These are phyloP conservation scores for Hermanozyma aechmeae DNA, from an alignment of 805 yeast genomes.

Conservation along the genomic window DNA sequence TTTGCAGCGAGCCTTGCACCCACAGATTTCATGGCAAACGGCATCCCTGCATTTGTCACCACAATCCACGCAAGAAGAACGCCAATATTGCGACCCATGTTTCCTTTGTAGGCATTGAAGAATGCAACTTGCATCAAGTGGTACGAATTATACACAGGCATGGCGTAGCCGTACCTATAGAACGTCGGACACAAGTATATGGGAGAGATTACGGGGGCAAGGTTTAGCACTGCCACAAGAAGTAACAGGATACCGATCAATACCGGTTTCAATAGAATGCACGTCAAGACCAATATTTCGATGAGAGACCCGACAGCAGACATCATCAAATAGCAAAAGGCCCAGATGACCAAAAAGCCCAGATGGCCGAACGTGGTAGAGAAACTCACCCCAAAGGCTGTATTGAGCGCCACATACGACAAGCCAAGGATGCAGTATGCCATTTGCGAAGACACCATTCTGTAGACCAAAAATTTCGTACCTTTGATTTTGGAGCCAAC, in stretches of 20 bases:
- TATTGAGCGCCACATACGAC: conserved; percentile 18
- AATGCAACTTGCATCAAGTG: conserved; percentile 21
- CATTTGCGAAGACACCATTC: conserved; percentile 18
- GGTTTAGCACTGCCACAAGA: conserved; percentile 17
- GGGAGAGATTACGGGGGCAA: conserved; percentile 23
- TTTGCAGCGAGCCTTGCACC: conserved; percentile 10
- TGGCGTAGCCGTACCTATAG: too few relatives aligned
- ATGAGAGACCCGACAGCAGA: conserved; percentile 22
- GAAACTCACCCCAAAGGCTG: conserved; percentile 17
- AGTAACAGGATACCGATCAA: conserved; percentile 20
- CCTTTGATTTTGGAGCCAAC: conserved; percentile 20
- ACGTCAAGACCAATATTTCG: conserved; percentile 16
- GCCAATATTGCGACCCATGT: conserved; percentile 23
- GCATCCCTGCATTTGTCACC: conserved; percentile 15
- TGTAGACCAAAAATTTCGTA: conserved; percentile 12
- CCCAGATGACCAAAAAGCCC: conserved; percentile 27
- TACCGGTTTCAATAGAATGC: conserved; percentile 15
- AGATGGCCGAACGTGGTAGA: conserved; percentile 16
- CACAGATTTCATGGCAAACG: conserved; percentile 19
- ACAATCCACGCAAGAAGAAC: conserved; percentile 23
- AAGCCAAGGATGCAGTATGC: conserved; percentile 19
- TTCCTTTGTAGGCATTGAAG: conserved; percentile 25
- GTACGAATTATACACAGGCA: conserved; percentile 17
- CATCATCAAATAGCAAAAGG: conserved; percentile 19
- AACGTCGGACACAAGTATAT: too few relatives aligned